Evolutionary conservation across 2,329 filamentous ascomycete genomes (phyloP), one percentile per base, ranked within the genome.

Genomic region (Aspergillus viridinutans): DNA sequence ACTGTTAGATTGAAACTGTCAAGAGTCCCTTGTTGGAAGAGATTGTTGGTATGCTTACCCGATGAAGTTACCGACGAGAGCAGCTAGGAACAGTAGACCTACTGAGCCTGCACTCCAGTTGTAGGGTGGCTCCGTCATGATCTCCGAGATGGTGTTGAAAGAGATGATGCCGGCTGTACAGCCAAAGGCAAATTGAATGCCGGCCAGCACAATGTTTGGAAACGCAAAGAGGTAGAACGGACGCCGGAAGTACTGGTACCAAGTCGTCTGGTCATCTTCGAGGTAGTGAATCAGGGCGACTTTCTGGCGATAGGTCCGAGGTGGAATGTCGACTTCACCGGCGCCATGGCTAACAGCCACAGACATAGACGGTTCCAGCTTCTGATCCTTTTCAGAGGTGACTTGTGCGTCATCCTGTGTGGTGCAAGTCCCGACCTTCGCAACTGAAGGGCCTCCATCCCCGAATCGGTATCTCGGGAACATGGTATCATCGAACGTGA

Each of bases 161-260:
- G 70, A 72, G 8, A 77, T 70, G 40, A 76, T 74, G 3, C 72
- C 72, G 0, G 72, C 74, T 1, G 74, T 77, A 54, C 72, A 72
- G 10, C 74, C 74, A 50, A 78, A 74, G 0, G 73, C 74, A 49
- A 76, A 76, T 57, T 75, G 75, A 3, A 75, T 68, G 8, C 74
- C 72, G 4, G 72, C 67, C 6, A 76, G 65, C 29, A 76, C 69
- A 10, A 76, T 72, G 28, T 75, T 74, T 3, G 74, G 74, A 43
- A 76, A 75, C 0, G 66, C 65, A 53, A 75, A 75, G 1, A 76
- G 71, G 47, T 71, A 69, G 52, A 76, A 76, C 4, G 74, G 74
- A 4, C 74, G 69, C 4, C 67, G 69, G 59, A 76, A 75, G 58
- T 75, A 76, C 53, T 76, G 73, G n/a, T 64, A 66, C 67, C 67